Conservation (phyloP, 148 eudicot genomes). For the Nepenthes gracilis region DNA sequence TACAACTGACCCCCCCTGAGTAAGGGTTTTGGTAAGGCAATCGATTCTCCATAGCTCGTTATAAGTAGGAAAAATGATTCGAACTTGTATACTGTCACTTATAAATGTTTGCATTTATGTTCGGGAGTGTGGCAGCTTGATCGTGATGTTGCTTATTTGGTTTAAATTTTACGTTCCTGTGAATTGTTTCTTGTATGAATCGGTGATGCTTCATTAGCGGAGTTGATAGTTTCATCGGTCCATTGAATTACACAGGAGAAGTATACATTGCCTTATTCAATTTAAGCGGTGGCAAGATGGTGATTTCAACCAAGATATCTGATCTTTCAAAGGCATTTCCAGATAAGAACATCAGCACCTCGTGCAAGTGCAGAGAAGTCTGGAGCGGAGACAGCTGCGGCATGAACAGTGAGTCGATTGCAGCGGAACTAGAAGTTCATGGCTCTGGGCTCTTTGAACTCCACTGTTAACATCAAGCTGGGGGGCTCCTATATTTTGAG, state of each 20-base stretch:
- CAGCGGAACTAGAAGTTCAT: slow-evolving; percentile 47
- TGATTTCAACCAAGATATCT: slow-evolving; percentile 36
- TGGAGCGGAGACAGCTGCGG: slow-evolving; percentile 51
- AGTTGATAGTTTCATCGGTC: background rate
- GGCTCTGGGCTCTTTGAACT: slow-evolving; percentile 57
- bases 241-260: slow-evolving; percentile 39
- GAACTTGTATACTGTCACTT: no score
- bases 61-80: no score
- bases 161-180: no score
- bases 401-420: slow-evolving; percentile 24
- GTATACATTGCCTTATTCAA: slow-evolving; percentile 79
- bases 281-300: slow-evolving; percentile 28
- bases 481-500: no score
- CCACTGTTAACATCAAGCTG: slow-evolving; percentile 5
- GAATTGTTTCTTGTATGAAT: no score
- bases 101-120: no score
- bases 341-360: slow-evolving; percentile 8
- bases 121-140: no score
- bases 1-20: no score
- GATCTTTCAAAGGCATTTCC: slow-evolving; percentile 45
- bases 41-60: no score
- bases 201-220: no score
- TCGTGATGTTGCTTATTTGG: no score
- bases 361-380: slow-evolving; percentile 49
- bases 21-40: no score